Evolutionary conservation across 208 protist species (phyloP), one percentile per base, ranked within the genome.

Genomic region (Crithidia bombi): DNA sequence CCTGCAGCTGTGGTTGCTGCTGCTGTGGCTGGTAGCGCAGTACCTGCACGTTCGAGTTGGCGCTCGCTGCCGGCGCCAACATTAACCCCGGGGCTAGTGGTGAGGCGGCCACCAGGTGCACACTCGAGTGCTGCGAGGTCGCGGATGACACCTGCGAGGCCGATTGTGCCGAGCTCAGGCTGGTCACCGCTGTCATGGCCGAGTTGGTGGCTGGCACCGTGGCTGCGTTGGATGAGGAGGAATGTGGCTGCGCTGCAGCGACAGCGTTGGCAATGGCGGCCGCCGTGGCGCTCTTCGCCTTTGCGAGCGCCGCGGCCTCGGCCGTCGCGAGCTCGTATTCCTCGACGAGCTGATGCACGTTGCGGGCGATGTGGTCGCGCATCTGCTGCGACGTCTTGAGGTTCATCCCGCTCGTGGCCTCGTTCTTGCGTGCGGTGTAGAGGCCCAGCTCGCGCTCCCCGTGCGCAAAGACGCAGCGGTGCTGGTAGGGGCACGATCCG

Each of bases 391-490:
- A 76, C 54, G 63, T 51, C 47, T 50, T 65, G 17, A 55, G 63
- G 44, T 62, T 21, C 25, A 12, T 44, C 25, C 39, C 55, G 9
- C 23, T 65, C 11, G 30, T 61, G 10, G 46, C 63, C 46, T 52
- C 64, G 21, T 41, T 56, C 28, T 69, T 69, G 32, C 66, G 70
- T 21, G 55, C 54, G 21, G 52, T 76, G 55, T 76, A 65, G 65
- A 69, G 26, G 21, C 55, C 43, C 46, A 70, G 65, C 70, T 76
- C 70, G 44, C 70, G 70, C 15, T 76, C 70, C n/a, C 70, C 70
- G 55, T 76, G 70, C 14, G 70, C 70, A 43, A 76, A 76, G 10
- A 76, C 47, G 55, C 70, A 76, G 55, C 70, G 70, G 70, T 76
- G 70, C 36, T 76, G 70, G 28, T 70, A 76, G 5, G 70, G 70